Conservation (phyloP, 192 early-diverging fungal species). For the Rhizophagus clarus region DNA sequence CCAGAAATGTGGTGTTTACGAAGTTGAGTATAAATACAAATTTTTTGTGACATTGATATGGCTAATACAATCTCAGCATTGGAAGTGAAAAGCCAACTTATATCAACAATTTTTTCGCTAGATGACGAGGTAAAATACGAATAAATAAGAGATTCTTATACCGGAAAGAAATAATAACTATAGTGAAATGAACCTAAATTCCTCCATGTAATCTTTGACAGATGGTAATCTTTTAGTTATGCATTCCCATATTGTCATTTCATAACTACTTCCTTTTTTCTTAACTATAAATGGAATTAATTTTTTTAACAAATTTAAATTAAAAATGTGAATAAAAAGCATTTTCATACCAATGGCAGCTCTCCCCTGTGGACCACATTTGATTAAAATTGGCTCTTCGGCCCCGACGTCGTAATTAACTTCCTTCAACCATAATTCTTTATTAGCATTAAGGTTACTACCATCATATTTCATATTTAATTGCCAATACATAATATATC, state of each 20-base stretch:
- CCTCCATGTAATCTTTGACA: slow-evolving; percentile 43
- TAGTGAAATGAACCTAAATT: slow-evolving; percentile 38
- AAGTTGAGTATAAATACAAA: slow-evolving; percentile 65
- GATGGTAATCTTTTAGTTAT: slow-evolving; percentile 48
- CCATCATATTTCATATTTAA: slow-evolving; percentile 35
- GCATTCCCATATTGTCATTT: slow-evolving; percentile 48
- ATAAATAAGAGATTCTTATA: background rate
- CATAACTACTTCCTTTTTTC: slow-evolving; percentile 11
- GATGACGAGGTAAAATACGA: background rate
- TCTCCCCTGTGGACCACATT: slow-evolving; percentile 48
- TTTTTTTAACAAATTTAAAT: background rate
- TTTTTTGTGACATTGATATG: slow-evolving; percentile 52
- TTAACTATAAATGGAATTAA: slow-evolving; percentile 3
- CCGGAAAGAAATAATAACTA: slow-evolving; percentile 3
- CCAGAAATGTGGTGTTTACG: slow-evolving; percentile 44
- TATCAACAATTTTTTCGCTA: slow-evolving; percentile 54
- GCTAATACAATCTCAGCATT: slow-evolving; percentile 76
- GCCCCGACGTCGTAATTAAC: slow-evolving; percentile 32
- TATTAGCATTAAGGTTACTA: background rate
- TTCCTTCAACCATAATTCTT: slow-evolving; percentile 32
- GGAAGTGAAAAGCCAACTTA: slow-evolving; percentile 76
- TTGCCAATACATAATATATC: slow-evolving; percentile 45
- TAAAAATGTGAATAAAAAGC: slow-evolving; percentile 1
- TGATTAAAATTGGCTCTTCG: slow-evolving; percentile 33
- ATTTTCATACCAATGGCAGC: slow-evolving; percentile 40